These are phyloP conservation scores for Phytophthora tentaculata DNA, from an alignment of 352 stramenopile genomes.

Conservation along the genomic window DNA sequence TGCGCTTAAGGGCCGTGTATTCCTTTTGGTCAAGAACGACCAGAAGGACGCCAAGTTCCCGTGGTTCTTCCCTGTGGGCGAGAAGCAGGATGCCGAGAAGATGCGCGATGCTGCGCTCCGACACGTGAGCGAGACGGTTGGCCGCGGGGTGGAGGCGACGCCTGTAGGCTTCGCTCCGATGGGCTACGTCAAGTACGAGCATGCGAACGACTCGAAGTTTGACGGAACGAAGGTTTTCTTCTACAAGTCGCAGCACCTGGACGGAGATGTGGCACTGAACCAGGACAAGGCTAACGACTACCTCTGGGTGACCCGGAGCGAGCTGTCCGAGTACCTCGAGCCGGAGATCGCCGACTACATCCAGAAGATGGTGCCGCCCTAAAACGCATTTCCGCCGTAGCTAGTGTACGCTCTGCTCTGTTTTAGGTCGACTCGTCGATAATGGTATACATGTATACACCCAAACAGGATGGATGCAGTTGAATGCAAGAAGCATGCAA, in stretches of 20 bases:
- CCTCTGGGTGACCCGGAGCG: slow-evolving; percentile 79
- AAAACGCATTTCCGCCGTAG: slow-evolving; percentile 13
- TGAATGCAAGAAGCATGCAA: slow-evolving; percentile 1
- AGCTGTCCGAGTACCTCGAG: slow-evolving; percentile 82
- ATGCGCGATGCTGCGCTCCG: slow-evolving; percentile 84
- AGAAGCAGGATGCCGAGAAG: slow-evolving; percentile 71
- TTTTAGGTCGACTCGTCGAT: slow-evolving; percentile 27
- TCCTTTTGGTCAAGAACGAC: slow-evolving; percentile 75
- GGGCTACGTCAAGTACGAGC: slow-evolving; percentile 74
- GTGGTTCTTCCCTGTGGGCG: slow-evolving; percentile 81
- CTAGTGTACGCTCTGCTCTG: slow-evolving; percentile 28
- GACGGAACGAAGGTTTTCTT: slow-evolving; percentile 90
- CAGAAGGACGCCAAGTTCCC: slow-evolving; percentile 56
- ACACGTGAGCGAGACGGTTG: slow-evolving; percentile 52
- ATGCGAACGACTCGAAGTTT: slow-evolving; percentile 59
- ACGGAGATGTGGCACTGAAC: slow-evolving; percentile 71
- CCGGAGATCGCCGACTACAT: slow-evolving; percentile 71
- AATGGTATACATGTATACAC: too few relatives aligned
- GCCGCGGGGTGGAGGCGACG: slow-evolving; percentile 53
- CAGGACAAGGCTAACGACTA: slow-evolving; percentile 69
- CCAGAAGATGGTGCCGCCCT: slow-evolving; percentile 82
- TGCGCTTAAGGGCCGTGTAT: slow-evolving; percentile 80
- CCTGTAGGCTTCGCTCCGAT: slow-evolving; percentile 80
- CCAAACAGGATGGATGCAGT: too few relatives aligned
- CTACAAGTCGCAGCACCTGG: slow-evolving; percentile 81